Percentiles rank a stretch among this genome's conserved stretches.
These are phyloP conservation scores for Zelopaecilomyces penicillatus DNA, from an alignment of 2,329 filamentous ascomycete species.

Conservation along the genomic window DNA sequence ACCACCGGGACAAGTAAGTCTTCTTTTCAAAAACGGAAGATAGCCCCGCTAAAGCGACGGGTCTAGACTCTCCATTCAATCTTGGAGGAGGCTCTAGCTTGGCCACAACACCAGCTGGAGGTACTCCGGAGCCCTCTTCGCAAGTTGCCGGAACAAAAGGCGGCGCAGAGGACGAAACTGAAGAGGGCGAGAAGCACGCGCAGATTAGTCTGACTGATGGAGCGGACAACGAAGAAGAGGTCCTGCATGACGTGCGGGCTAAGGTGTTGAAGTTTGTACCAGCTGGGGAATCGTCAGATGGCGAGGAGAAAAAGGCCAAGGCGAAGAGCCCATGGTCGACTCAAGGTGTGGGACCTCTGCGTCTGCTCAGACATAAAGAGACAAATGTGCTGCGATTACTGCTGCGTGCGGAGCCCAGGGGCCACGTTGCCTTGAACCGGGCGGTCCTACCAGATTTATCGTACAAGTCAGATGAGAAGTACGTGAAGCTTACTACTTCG, in stretches of 20 bases:
- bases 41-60: conserved; percentile 38
- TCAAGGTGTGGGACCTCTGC: conserved; percentile 63
- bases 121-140: conserved; percentile 49
- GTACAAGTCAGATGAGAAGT: conserved; percentile 56
- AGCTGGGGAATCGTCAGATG: conserved; percentile 37
- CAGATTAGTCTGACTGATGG: conserved; percentile 62
- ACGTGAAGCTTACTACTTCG: conserved; percentile 49
- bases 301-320: conserved; percentile 31
- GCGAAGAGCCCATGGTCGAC: conserved; percentile 56
- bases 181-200: conserved; percentile 53
- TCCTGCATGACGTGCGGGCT: conserved; percentile 61
- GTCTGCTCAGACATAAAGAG: conserved; percentile 64
- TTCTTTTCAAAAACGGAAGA: conserved; percentile 32
- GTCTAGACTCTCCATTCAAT: conserved; percentile 46
- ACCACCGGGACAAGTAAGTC: conserved; percentile 41
- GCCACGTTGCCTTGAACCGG: conserved; percentile 66
- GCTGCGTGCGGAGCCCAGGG: conserved; percentile 65
- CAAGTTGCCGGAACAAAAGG: conserved; percentile 34
- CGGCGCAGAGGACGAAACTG: conserved; percentile 41
- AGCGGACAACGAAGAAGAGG: conserved; percentile 63
- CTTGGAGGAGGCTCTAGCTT: conserved; percentile 53
- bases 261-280: conserved; percentile 58
- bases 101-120: conserved; percentile 50
- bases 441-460: conserved; percentile 49
- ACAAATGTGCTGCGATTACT: conserved; percentile 60